Base-by-base conservation (phyloP, 371 early-diverging fungal genomes). In the Mucor lusitanicus region DNA sequence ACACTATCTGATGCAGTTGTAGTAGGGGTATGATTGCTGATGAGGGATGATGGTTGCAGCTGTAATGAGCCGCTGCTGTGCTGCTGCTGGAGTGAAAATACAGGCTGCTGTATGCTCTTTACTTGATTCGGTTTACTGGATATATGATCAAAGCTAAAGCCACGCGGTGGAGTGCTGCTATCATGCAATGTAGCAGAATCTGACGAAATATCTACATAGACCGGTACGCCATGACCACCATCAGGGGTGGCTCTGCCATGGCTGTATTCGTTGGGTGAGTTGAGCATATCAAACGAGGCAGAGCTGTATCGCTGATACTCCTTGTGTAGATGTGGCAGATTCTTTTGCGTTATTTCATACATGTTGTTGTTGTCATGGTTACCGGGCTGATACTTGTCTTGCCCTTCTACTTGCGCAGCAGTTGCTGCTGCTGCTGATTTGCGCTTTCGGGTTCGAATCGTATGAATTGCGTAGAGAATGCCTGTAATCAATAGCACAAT, bases 111-210 rank as follows among this genome's bases (percentile, higher is more conserved):
- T 25, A 25, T 23, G 23, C 33, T 50, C 15, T 35, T 62, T 50
- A 62, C 62, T 62, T 62, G 62, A 35, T 62, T 62, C 0, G 62
- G 62, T 25, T 62, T 62, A 62, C 50, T 19, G 28, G 15, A n/a
- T 4, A 28, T 30, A 46, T 57, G 46, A n/a, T 59, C 65, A 57
- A n/a, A 42, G 40, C 57, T 48, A 48, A 59, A 65, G 23, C 59
- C 59, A 48, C 59, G 65, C 44, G 65, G 65, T 21, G 65, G 50
- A 17, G 28, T 64, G 28, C 30, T 42, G 42, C 32, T 54, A 44
- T 64, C 65, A 58, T 59, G 58, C 17, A 65, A 48, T 37, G 59
- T 59, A n/a, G 33, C 39, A 33, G 65, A 58, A 33, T 57, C 65
- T 59, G 59, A 55, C 15, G 55, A 27, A 21, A 56, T 30, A 28